Percentiles rank a stretch among this genome's conserved stretches.
Evolutionary conservation across 495 filamentous ascomycete genomes (phyloP).

Genomic region (Annulohypoxylon bovei): DNA sequence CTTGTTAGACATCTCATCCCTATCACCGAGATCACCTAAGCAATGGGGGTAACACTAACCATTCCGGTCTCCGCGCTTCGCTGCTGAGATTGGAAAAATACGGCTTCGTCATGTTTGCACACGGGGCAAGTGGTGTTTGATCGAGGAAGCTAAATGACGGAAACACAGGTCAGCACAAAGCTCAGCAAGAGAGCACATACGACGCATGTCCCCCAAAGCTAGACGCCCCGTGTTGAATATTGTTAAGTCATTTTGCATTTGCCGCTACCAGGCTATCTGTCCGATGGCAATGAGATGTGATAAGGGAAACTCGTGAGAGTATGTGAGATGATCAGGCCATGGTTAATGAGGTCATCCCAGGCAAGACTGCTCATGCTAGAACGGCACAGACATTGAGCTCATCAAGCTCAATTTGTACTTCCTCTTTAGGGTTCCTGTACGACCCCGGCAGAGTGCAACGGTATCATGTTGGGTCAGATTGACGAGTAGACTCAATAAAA

Average conservation of each 20-base stretch:
- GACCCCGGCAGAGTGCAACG: not conserved
- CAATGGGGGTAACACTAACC: constrained; percentile 69
- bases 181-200: constrained; percentile 34
- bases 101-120: constrained; percentile 85
- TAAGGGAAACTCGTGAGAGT: not conserved
- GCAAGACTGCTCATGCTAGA: not conserved
- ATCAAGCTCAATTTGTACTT: not conserved
- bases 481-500: not conserved
- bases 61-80: constrained; percentile 96
- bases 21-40: not conserved
- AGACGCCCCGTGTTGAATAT: constrained; percentile 18
- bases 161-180: constrained; percentile 61
- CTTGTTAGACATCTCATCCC: constrained; percentile 42
- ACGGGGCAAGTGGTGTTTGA: constrained; percentile 82
- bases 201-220: constrained; percentile 28
- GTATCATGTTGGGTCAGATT: not conserved
- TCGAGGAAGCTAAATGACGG: constrained; percentile 77
- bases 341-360: not conserved
- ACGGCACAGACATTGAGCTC: not conserved
- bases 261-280: constrained; percentile 17
- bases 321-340: not conserved
- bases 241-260: not conserved
- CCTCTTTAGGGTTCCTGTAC: not conserved
- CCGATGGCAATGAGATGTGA: not conserved
- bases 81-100: constrained; percentile 99